phyloP scores from a whole-genome alignment of 805 yeast species.

The Lachancea sp. region DNA sequence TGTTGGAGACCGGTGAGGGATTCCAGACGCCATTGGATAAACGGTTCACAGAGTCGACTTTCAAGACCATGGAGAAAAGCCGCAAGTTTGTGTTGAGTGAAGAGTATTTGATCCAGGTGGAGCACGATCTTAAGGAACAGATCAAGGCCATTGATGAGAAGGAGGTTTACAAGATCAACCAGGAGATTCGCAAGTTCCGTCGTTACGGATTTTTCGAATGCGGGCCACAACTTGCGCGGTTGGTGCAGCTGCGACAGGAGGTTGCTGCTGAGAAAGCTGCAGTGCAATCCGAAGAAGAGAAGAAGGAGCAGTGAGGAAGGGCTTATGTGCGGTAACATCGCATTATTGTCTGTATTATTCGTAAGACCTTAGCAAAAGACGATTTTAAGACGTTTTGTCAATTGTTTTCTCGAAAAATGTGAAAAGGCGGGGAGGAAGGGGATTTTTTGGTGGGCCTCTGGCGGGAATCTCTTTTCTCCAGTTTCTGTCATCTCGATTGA shows the following conservation, averaged over 20 bases:
- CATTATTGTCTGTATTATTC: no score
- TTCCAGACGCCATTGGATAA: conserved; percentile 51
- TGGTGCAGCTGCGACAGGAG: conserved; percentile 26
- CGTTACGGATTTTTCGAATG: conserved; percentile 55
- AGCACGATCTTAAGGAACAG: conserved; percentile 38
- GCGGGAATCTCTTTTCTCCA: no score
- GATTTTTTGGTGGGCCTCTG: no score
- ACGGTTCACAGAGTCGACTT: conserved; percentile 32
- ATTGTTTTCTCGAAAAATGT: no score
- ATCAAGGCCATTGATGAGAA: conserved; percentile 29
- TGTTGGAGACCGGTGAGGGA: conserved; percentile 77
- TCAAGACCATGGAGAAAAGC: conserved; percentile 36
- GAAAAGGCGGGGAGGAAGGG: no score
- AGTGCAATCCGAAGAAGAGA: conserved; percentile 12
- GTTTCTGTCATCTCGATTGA: background rate
- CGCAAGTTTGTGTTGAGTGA: conserved; percentile 49
- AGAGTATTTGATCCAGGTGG: conserved; percentile 50
- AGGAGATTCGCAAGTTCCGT: conserved; percentile 55
- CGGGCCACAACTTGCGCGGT: conserved; percentile 30
- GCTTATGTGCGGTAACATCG: no score
- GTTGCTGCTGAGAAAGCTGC: conserved; percentile 8
- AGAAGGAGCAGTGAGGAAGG: conserved; percentile 12
- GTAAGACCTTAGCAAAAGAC: no score
- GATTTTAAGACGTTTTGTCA: no score
- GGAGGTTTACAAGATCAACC: conserved; percentile 34